Percentiles rank a stretch among this genome's conserved stretches.
phyloP scores from a whole-genome alignment of 768 basidiomycete genomes.

The Rhizopogon vesiculosus region DNA sequence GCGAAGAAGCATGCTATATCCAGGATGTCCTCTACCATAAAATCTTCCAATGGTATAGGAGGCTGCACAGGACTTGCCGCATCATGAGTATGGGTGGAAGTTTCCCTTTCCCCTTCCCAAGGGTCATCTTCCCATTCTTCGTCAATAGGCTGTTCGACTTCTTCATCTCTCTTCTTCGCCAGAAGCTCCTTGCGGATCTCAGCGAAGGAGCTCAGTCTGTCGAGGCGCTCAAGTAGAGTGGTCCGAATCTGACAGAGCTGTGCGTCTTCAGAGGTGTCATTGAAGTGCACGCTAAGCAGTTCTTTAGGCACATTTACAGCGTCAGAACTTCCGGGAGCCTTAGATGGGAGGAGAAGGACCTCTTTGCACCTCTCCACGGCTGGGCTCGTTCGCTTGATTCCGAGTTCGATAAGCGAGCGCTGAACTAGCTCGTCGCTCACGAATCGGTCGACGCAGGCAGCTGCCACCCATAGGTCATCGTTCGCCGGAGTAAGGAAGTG shows the following conservation, averaged over 20 bases:
- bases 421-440: slow-evolving; percentile 55
- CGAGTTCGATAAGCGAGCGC: slow-evolving; percentile 54
- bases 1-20: slow-evolving; percentile 64
- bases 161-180: slow-evolving; percentile 17
- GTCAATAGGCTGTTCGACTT: slow-evolving; percentile 24
- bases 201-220: slow-evolving; percentile 68
- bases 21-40: slow-evolving; percentile 57
- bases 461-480: slow-evolving; percentile 74
- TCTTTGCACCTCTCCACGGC: slow-evolving; percentile 46
- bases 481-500: slow-evolving; percentile 43
- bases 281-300: slow-evolving; percentile 49
- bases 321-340: slow-evolving; percentile 5
- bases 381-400: slow-evolving; percentile 52
- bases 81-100: slow-evolving; percentile 14
- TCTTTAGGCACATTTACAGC: slow-evolving; percentile 14
- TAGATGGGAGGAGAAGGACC: slow-evolving; percentile 20
- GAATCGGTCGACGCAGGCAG: slow-evolving; percentile 68
- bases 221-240: slow-evolving; percentile 62
- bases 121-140: slow-evolving; percentile 54
- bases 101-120: slow-evolving; percentile 52
- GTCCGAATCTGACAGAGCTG: slow-evolving; percentile 61
- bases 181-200: slow-evolving; percentile 48
- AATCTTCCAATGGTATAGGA: slow-evolving; percentile 53
- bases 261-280: slow-evolving; percentile 52
- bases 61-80: slow-evolving; percentile 26